A percentile compares a stretch with the other conserved stretches of the same genome.
These are phyloP conservation scores for Thecaphora frezii DNA, from an alignment of 1,284 basidiomycete genomes.

Conservation along the genomic window DNA sequence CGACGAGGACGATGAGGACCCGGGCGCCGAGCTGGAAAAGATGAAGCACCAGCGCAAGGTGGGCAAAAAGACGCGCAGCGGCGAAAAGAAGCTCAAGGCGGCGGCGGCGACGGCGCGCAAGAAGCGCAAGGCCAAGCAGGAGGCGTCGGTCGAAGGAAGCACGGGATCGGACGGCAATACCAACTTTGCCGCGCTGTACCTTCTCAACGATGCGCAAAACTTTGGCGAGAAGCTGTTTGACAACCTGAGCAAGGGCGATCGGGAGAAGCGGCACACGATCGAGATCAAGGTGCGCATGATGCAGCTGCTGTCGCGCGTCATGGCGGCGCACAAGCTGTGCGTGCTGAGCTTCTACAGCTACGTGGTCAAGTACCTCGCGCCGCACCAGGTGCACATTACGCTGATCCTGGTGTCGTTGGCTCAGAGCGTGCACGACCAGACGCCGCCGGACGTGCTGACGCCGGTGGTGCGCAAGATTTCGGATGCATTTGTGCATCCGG, in stretches of 20 bases:
- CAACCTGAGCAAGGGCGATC: conserved; percentile 71
- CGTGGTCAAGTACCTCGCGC: conserved; percentile 84
- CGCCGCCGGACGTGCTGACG: conserved; percentile 86
- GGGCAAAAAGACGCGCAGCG: conserved; percentile 53
- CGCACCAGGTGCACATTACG: conserved; percentile 91
- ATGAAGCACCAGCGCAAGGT: conserved; percentile 55
- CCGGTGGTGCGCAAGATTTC: conserved; percentile 90
- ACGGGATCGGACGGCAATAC: conserved; percentile 29
- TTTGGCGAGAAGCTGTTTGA: conserved; percentile 95
- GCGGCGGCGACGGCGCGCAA: conserved; percentile 49
- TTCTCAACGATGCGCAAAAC: conserved; percentile 91
- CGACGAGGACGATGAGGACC: conserved; percentile 29
- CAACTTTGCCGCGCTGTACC: conserved; percentile 91
- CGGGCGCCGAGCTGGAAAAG: conserved; percentile 41
- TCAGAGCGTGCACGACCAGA: conserved; percentile 92
- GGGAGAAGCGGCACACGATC: conserved; percentile 79
- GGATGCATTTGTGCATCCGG: conserved; percentile 94
- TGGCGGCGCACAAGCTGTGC: conserved; percentile 88
- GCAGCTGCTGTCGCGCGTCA: conserved; percentile 94
- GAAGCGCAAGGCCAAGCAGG: conserved; percentile 36
- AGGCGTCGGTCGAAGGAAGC: conserved; percentile 31
- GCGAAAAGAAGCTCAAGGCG: conserved; percentile 51
- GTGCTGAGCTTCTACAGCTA: conserved; percentile 97
- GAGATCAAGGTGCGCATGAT: conserved; percentile 97
- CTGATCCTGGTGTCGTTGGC: conserved; percentile 92